Conservation (phyloP, 2,329 filamentous ascomycete species). For the Talaromyces funiculosus region DNA sequence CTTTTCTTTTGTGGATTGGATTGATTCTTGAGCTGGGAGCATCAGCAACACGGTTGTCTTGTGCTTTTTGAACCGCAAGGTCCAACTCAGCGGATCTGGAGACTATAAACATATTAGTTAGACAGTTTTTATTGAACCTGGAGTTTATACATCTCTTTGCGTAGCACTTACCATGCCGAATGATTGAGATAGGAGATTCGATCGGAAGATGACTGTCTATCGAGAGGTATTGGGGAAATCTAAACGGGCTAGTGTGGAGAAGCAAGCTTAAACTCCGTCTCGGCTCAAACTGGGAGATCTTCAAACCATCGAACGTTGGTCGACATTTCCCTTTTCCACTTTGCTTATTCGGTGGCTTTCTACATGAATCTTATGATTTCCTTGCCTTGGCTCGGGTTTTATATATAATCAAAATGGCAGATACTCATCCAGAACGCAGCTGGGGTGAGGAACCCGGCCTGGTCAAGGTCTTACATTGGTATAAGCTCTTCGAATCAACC, state of each 20-base stretch:
- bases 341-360: background rate
- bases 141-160: background rate
- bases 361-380: background rate
- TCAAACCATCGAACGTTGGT: background rate
- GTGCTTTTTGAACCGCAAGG: conserved; percentile 67
- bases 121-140: too few relatives aligned
- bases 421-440: conserved; percentile 12
- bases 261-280: background rate
- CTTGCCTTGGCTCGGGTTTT: background rate
- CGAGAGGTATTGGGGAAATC: background rate
- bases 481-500: conserved; percentile 34
- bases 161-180: conserved; percentile 16
- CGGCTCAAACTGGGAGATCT: background rate
- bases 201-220: background rate
- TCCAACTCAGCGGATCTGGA: conserved; percentile 49
- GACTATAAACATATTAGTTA: conserved; percentile 13
- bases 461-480: conserved; percentile 30
- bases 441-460: conserved; percentile 18
- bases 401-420: conserved; percentile 1
- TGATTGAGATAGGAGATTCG: background rate
- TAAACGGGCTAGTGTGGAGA: background rate
- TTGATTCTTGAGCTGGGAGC: conserved; percentile 53
- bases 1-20: conserved; percentile 53
- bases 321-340: background rate
- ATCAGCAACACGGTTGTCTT: conserved; percentile 66